Conservation (phyloP, 164 flowering plant genomes). For the Warburgia ugandensis region DNA sequence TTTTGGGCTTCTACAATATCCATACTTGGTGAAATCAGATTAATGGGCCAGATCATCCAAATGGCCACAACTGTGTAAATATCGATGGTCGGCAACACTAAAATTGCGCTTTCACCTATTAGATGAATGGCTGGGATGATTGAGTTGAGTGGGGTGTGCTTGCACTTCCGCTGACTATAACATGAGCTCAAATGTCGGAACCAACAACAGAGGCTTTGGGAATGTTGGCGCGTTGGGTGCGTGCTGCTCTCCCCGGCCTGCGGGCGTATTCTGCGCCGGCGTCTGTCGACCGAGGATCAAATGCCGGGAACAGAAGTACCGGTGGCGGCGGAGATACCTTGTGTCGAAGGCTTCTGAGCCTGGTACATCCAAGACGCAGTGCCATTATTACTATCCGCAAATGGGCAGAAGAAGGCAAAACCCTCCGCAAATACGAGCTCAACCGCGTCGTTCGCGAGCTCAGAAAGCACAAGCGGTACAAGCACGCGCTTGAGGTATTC, state of each 20-base stretch:
- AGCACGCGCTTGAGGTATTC: constrained; percentile 76
- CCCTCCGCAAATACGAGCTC: constrained; percentile 69
- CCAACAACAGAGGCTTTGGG: no score
- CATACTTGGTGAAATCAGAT: no score
- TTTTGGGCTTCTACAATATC: no score
- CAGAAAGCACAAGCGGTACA: constrained; percentile 59
- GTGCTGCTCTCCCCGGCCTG: constrained; percentile 20
- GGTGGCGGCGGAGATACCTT: constrained; percentile 51
- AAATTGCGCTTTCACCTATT: no score
- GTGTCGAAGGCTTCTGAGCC: constrained; percentile 51
- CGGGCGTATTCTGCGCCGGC: constrained; percentile 34
- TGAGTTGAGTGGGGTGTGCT: no score
- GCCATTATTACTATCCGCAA: constrained; percentile 48
- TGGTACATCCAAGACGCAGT: constrained; percentile 58
- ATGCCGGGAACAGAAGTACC: background rate
- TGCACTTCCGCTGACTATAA: no score
- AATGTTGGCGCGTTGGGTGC: constrained; percentile 36
- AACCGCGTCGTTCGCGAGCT: constrained; percentile 74
- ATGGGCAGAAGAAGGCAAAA: constrained; percentile 73
- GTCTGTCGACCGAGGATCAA: constrained; percentile 8
- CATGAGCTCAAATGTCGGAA: no score
- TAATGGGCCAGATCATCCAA: no score
- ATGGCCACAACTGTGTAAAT: no score
- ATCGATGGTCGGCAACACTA: no score
- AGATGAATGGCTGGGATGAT: no score